These are phyloP conservation scores for Alternaria brassicicola DNA, from an alignment of 2,329 filamentous ascomycete species.

Conservation along the genomic window DNA sequence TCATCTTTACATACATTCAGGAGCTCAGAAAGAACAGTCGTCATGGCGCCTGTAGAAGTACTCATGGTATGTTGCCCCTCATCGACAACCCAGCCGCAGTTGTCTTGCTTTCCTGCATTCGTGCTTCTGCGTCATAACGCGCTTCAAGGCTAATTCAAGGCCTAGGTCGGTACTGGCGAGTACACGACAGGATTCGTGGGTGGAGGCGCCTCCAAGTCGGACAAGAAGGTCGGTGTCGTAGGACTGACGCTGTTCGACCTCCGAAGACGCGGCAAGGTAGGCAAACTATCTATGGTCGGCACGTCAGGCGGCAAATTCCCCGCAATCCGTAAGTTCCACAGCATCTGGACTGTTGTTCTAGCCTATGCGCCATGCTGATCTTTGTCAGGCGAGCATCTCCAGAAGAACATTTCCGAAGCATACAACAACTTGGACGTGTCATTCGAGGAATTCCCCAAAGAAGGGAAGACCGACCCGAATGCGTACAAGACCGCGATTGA, in stretches of 20 bases:
- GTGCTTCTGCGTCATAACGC: conserved; percentile 7
- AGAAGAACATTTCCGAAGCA: conserved; percentile 83
- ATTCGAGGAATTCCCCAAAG: conserved; percentile 80
- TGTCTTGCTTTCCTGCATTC: background rate
- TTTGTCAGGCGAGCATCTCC: conserved; percentile 73
- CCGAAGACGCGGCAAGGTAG: conserved; percentile 85
- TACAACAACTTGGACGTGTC: conserved; percentile 90
- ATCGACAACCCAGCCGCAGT: background rate
- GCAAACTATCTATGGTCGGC: conserved; percentile 85
- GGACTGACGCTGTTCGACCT: conserved; percentile 89
- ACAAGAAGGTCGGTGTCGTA: conserved; percentile 96
- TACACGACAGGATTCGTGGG: conserved; percentile 96
- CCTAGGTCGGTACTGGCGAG: conserved; percentile 83
- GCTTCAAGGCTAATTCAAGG: conserved; percentile 14
- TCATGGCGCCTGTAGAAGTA: conserved; percentile 58
- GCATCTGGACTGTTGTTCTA: background rate
- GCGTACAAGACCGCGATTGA: conserved; percentile 91
- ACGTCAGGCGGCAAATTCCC: conserved; percentile 89
- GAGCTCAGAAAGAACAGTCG: conserved; percentile 14
- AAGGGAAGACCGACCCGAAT: conserved; percentile 75
- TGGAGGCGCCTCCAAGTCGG: conserved; percentile 79
- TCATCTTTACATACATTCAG: background rate
- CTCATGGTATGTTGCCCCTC: conserved; percentile 51
- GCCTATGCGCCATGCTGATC: conserved; percentile 22
- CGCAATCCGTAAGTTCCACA: conserved; percentile 72